These are phyloP conservation scores for Aspergillus nomiae DNA, from an alignment of 2,329 filamentous ascomycete species.

Conservation along the genomic window DNA sequence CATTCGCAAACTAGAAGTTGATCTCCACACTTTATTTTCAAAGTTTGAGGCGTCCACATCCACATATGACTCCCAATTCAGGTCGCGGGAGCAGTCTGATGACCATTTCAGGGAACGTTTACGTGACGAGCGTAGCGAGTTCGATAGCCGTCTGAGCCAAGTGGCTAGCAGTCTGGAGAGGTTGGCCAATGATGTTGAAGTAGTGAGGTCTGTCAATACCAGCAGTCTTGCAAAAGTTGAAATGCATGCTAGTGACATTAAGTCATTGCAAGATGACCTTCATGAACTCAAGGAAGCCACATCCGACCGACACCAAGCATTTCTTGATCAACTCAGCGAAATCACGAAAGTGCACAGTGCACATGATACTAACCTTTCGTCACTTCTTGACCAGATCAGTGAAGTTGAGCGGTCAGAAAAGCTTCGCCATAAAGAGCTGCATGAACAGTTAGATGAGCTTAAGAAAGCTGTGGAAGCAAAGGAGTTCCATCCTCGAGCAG, in stretches of 20 bases:
- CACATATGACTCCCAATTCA: not conserved
- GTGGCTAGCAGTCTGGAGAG: not conserved
- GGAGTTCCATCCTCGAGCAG: not conserved
- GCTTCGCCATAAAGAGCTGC: constrained; percentile 1
- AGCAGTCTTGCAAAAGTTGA: not conserved
- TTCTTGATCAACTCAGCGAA: constrained; percentile 9
- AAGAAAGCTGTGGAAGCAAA: constrained; percentile 5
- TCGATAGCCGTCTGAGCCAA: not conserved
- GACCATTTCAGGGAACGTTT: not conserved
- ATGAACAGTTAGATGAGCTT: constrained; percentile 9
- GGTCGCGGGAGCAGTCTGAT: not conserved
- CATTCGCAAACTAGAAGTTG: constrained; percentile 8
- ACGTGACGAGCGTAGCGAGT: not conserved
- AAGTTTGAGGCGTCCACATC: constrained; percentile 8
- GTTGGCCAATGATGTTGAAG: not conserved
- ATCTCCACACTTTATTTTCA: constrained; percentile 7
- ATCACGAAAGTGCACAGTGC: not conserved
- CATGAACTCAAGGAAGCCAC: constrained; percentile 4
- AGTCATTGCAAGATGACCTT: constrained; percentile 13
- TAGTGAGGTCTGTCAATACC: not conserved
- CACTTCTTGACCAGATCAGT: constrained; percentile 12
- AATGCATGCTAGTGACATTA: constrained; percentile 1
- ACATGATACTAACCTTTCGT: constrained; percentile 1
- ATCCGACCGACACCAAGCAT: not conserved
- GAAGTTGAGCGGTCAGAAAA: constrained; percentile 5